Base-by-base conservation (phyloP, 2,329 filamentous ascomycete genomes). In the Aureobasidium musti region DNA sequence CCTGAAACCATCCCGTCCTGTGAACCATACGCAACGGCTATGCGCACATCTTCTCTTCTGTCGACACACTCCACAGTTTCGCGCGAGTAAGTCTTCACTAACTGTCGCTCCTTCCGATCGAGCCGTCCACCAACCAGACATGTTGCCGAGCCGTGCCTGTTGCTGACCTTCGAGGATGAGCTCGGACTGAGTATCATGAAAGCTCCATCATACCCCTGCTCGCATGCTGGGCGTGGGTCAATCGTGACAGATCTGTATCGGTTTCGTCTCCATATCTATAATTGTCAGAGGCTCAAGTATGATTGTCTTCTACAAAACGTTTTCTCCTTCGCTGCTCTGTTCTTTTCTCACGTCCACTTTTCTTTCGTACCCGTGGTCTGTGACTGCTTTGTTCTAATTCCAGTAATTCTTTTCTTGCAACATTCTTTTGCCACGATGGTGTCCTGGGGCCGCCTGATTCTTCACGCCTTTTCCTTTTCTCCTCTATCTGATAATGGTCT, bases 381-480 rank as follows among this genome's bases (percentile, higher is more conserved):
- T 43, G 37, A 39, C 61, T 43, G 23, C 37, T 21, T 10, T 45
- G n/a, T 53, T 37, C 19, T 43, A 11, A 35, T 60, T 5, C 45
- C 21, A 10, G 17, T 49, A 26, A n/a, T 57, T 47, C 63, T 23
- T 28, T 56, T 65, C 53, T 41, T 45, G 26, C 50, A 37, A 57
- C 19, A 41, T 30, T 41, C 23, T 8, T 19, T 35, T 35, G 33
- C 33, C 41, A 47, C 39, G 13, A 65, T 57, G 50, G 41, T 52
- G 19, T 56, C 63, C 33, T 57, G 45, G 39, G 63, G 63, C 28
- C 50, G 63, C 23, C 52, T 65, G 13, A 65, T 65, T 43, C 30
- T 52, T 30, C 63, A 65, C 23, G 63, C 50, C 11, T 57, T 56
- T 41, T 52, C 39, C 11, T 65, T 56, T 17, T 65, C 50, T 49